A percentile compares a stretch with the other conserved stretches of the same genome.
phyloP scores from a whole-genome alignment of 129 eudicot species.

The Chrysanthemum lavandulifolium region DNA sequence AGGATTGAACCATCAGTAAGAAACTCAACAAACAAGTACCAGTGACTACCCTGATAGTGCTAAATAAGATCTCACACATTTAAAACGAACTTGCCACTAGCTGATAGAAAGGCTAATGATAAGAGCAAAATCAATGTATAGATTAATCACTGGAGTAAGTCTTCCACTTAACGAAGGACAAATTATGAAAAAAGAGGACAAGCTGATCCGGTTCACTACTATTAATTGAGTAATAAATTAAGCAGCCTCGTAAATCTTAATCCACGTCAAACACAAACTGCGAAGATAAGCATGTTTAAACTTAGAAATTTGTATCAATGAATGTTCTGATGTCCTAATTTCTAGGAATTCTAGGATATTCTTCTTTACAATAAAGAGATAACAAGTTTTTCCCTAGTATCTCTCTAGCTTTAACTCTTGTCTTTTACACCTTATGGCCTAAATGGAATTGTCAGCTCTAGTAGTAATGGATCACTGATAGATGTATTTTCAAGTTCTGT shows the following conservation, averaged over 20 bases:
- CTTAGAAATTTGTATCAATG: neutral
- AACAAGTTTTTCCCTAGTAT: neutral
- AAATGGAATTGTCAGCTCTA: conserved; percentile 5
- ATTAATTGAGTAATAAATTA: conserved; percentile 2
- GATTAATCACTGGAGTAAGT: neutral
- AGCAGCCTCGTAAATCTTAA: neutral
- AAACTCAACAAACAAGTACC: no score
- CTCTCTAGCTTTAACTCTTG: neutral
- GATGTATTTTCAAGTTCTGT: neutral
- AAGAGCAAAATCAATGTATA: neutral
- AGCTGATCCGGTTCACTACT: neutral
- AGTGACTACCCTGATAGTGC: no score
- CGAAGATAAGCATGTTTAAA: neutral
- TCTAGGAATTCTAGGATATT: neutral
- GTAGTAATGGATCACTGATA: conserved; percentile 2
- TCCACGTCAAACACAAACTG: neutral
- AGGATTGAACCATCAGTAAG: no score
- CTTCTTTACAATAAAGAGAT: neutral
- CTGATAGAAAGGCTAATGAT: neutral
- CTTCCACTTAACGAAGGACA: neutral
- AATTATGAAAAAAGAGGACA: neutral
- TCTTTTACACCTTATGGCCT: neutral
- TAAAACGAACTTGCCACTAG: neutral
- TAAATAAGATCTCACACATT: no score
- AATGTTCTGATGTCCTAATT: conserved; percentile 2